These are phyloP conservation scores for Geoglossum glabrum DNA, from an alignment of 495 filamentous ascomycete species.

Conservation along the genomic window DNA sequence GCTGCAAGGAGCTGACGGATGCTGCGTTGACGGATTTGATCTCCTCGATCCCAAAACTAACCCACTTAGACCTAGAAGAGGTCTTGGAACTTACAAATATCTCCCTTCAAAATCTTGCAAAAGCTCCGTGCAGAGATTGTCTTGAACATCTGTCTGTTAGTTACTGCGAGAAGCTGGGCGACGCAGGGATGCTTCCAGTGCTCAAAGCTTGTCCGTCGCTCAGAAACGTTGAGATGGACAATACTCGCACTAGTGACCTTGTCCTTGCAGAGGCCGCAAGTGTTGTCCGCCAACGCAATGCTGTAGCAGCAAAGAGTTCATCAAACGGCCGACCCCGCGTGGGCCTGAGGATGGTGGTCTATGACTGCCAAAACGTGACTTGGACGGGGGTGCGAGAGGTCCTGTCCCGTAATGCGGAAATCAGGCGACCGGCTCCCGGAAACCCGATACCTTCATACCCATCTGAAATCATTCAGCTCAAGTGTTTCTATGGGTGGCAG, in stretches of 20 bases:
- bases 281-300: conserved; percentile 44
- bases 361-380: conserved; percentile 75
- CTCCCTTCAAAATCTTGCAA: conserved; percentile 49
- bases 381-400: conserved; percentile 86
- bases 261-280: conserved; percentile 71
- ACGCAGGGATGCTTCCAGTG: conserved; percentile 66
- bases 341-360: conserved; percentile 61
- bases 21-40: conserved; percentile 50
- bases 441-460: conserved; percentile 28
- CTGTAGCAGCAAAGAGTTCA: conserved; percentile 11
- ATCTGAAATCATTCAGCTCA: conserved; percentile 59
- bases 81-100: conserved; percentile 55
- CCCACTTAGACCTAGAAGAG: conserved; percentile 82
- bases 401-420: conserved; percentile 60
- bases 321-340: conserved; percentile 26
- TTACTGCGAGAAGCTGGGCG: conserved; percentile 72
- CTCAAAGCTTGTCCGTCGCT: conserved; percentile 54
- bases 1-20: conserved; percentile 53
- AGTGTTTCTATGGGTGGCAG: conserved; percentile 92
- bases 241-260: conserved; percentile 75
- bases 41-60: conserved; percentile 50
- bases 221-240: conserved; percentile 68
- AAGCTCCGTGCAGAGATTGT: conserved; percentile 43
- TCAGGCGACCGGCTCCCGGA: conserved; percentile 21
- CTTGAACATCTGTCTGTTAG: conserved; percentile 73